Evolutionary conservation across 2,329 filamentous ascomycete species (phyloP).

Genomic region (Hymenoscyphus fructigenus): DNA sequence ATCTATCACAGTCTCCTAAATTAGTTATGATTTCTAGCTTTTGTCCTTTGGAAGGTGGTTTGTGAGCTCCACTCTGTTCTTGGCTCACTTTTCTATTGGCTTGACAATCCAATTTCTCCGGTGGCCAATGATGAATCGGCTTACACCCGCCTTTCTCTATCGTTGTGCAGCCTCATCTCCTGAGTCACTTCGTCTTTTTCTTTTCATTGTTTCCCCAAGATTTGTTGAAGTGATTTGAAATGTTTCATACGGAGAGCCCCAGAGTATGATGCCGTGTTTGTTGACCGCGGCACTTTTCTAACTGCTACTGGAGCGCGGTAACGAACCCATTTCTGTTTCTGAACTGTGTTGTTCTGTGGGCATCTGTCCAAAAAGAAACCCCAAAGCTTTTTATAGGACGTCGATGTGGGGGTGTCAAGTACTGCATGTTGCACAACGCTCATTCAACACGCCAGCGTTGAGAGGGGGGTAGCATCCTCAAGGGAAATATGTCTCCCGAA

Average conservation of each 20-base stretch:
- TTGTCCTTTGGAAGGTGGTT: background rate
- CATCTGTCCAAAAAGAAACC: background rate
- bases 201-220: background rate
- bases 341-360: background rate
- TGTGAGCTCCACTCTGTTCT: background rate
- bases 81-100: background rate
- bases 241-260: background rate
- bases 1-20: background rate
- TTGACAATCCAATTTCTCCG: background rate
- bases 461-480: too few species aligned
- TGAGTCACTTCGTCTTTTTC: background rate
- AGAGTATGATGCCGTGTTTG: background rate
- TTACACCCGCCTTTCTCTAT: too few species aligned
- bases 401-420: too few species aligned
- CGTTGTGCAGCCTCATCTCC: background rate
- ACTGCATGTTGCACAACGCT: too few species aligned
- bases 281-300: background rate
- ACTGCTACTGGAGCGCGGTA: background rate
- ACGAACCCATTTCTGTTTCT: background rate
- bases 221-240: background rate
- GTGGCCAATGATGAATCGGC: background rate
- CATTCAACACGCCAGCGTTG: too few species aligned
- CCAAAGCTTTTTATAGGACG: too few species aligned
- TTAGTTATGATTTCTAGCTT: background rate
- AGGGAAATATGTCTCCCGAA: too few species aligned